Conservation (phyloP, 495 filamentous ascomycete species). For the Aspergillus leporis region DNA sequence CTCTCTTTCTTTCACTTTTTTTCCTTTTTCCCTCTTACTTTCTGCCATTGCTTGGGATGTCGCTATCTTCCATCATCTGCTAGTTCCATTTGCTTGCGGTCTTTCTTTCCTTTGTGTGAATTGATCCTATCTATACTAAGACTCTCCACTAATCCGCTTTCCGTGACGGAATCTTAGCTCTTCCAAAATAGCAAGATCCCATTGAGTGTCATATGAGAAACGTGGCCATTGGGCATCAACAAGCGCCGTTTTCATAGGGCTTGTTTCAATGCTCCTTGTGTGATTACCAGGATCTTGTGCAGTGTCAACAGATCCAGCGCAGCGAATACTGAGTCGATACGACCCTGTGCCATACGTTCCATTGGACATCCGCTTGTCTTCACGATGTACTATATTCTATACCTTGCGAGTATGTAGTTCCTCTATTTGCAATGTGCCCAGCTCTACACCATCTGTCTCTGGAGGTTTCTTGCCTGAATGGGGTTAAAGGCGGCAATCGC, state of each 20-base stretch:
- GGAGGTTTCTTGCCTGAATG: background rate
- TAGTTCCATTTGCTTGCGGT: constrained; percentile 18
- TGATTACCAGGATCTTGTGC: constrained; percentile 34
- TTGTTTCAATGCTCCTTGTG: constrained; percentile 32
- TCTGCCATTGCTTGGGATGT: constrained; percentile 16
- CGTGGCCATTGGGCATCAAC: constrained; percentile 37
- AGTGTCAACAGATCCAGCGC: constrained; percentile 29
- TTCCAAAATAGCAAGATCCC: constrained; percentile 14
- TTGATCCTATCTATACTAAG: constrained; percentile 15
- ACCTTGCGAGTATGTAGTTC: constrained; percentile 61
- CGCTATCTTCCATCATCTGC: constrained; percentile 12
- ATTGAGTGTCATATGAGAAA: constrained; percentile 16
- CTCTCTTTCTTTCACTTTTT: constrained; percentile 25
- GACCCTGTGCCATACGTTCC: constrained; percentile 20
- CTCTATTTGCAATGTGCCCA: constrained; percentile 9
- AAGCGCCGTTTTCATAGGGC: constrained; percentile 23
- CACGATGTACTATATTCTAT: constrained; percentile 68
- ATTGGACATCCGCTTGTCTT: constrained; percentile 22
- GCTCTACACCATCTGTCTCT: constrained; percentile 3
- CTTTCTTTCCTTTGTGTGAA: constrained; percentile 12
- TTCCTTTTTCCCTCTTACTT: constrained; percentile 24
- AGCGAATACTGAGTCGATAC: constrained; percentile 27
- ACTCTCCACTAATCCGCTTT: constrained; percentile 19
- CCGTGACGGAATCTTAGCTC: constrained; percentile 19
- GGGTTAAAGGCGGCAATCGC: constrained; percentile 1